Evolutionary conservation across 2,329 filamentous ascomycete genomes (phyloP).

Genomic region (Cryphonectria nitschkei): DNA sequence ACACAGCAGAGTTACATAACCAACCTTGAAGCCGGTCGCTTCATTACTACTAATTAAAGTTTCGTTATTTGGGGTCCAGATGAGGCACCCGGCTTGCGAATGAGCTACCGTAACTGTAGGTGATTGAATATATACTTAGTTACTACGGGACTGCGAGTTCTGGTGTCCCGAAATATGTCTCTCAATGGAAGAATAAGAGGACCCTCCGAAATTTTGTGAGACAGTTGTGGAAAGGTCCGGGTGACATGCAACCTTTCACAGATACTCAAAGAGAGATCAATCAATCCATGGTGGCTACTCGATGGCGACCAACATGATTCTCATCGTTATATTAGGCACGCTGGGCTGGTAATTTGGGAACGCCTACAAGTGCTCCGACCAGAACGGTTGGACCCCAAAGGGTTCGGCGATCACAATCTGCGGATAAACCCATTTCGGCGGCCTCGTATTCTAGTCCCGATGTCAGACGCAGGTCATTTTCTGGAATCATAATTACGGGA

Average conservation of each 20-base stretch:
- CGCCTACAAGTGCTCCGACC: neutral
- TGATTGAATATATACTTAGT: neutral
- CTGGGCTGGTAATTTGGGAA: neutral
- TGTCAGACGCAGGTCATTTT: neutral
- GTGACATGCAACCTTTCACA: neutral
- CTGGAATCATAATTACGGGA: neutral
- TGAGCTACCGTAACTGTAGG: neutral
- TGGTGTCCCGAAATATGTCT: neutral
- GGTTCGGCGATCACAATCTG: neutral
- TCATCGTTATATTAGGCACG: neutral
- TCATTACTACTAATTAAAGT: neutral
- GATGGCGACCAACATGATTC: neutral
- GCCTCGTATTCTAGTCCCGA: neutral
- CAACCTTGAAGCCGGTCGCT: neutral
- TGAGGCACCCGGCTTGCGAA: neutral
- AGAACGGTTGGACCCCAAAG: neutral
- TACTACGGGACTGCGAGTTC: neutral
- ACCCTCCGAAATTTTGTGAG: neutral
- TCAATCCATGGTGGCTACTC: neutral
- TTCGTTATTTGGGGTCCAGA: neutral
- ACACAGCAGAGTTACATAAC: neutral
- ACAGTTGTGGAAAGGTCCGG: neutral
- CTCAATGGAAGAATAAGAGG: neutral
- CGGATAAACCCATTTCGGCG: neutral
- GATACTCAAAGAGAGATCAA: neutral